These are phyloP conservation scores for Populus hybrid DNA, from an alignment of 441 rosid species.

Conservation along the genomic window DNA sequence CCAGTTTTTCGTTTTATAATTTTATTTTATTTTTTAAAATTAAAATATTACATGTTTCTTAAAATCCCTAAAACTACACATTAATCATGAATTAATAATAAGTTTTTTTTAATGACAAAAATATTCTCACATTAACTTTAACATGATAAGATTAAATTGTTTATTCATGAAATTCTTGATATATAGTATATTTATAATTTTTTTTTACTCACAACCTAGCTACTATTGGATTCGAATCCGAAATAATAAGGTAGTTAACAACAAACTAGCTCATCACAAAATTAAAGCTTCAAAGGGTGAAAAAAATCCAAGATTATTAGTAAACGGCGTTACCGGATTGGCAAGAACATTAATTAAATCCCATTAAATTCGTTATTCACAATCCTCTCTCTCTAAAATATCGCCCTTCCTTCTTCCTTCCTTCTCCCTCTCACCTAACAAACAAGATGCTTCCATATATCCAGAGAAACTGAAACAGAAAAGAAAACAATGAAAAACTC, in stretches of 20 bases:
- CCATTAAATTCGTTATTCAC: constrained; percentile 13
- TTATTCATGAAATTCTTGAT: background rate
- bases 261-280: background rate
- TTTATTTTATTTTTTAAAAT: too few species aligned
- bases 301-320: background rate
- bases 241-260: background rate
- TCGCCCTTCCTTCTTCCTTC: constrained; percentile 6
- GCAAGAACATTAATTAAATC: constrained; percentile 2
- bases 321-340: constrained; percentile 14
- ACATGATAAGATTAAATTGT: background rate
- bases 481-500: background rate
- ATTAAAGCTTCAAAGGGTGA: background rate
- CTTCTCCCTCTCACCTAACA: background rate
- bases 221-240: background rate
- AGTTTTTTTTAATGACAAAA: too few species aligned
- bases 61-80: too few species aligned
- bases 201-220: background rate
- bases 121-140: background rate
- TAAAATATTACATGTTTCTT: too few species aligned
- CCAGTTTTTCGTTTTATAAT: too few species aligned
- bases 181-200: too few species aligned
- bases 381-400: constrained; percentile 14
- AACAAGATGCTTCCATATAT: constrained; percentile 15
- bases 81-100: too few species aligned
- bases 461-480: constrained; percentile 9